A percentile compares a stretch with the other conserved stretches of the same genome.
phyloP scores from a whole-genome alignment of 441 rosid genomes.

The Aquilaria agallochum region DNA sequence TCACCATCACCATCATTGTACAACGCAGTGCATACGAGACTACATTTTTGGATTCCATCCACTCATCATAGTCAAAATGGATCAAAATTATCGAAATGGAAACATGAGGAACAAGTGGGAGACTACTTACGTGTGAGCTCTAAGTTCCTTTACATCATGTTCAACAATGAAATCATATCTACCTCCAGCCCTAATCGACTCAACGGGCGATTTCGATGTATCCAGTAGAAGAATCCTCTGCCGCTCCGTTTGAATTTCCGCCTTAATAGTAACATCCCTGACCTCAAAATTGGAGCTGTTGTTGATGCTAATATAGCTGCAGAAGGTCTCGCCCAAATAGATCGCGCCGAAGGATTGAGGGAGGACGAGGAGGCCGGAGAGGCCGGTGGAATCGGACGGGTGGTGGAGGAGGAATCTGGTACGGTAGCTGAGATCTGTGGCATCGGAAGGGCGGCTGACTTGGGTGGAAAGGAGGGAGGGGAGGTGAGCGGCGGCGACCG shows the following conservation, averaged over 20 bases:
- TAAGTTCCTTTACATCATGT: conserved; percentile 98
- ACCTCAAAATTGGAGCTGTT: conserved; percentile 86
- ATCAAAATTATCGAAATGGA: not conserved
- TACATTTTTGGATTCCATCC: conserved; percentile 18
- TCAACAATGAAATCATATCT: conserved; percentile 97
- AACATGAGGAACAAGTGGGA: not conserved
- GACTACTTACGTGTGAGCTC: conserved; percentile 82
- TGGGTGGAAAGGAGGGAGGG: conserved; percentile 45
- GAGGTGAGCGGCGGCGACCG: conserved; percentile 53
- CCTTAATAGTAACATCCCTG: conserved; percentile 85
- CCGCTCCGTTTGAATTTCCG: conserved; percentile 95
- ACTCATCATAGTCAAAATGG: conserved; percentile 5
- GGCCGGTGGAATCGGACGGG: conserved; percentile 78
- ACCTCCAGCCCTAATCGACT: conserved; percentile 82
- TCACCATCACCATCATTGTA: conserved; percentile 85
- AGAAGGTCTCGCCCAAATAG: conserved; percentile 91
- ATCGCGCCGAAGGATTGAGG: conserved; percentile 98
- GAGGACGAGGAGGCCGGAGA: conserved; percentile 92
- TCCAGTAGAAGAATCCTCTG: conserved; percentile 89
- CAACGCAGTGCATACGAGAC: conserved; percentile 94
- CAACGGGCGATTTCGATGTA: conserved; percentile 85
- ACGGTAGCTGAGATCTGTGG: conserved; percentile 74
- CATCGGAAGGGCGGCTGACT: conserved; percentile 25
- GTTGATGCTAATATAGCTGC: conserved; percentile 93
- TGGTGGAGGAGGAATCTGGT: conserved; percentile 61